Base-by-base conservation (phyloP, 106 monocot species). In the Triglochin maritima region DNA sequence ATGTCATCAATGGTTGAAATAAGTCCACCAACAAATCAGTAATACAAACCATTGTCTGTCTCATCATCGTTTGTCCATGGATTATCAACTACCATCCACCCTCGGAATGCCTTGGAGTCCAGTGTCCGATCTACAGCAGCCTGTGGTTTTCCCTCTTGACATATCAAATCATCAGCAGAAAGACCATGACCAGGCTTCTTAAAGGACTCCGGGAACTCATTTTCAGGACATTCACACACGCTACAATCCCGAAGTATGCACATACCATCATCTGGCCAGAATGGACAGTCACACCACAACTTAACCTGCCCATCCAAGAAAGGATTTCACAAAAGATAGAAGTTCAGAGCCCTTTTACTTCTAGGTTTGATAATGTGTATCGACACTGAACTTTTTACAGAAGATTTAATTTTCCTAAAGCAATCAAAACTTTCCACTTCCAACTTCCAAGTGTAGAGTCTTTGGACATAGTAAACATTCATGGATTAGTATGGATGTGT, bases 61-160 rank as follows among this genome's bases (percentile, higher is more conserved):
- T 96, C 90, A 78, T 96, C 95, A 66, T 96, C 95, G 77, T 80
- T 50, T 52, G 95, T 96, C 95, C 95, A 96, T 17, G 95, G 90
- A 80, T 96, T 96, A 69, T 96, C 90, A 67, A 80, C 77, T 63
- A 78, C 90, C 49, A 74, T 50, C 95, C 95, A 95, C 11, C 95
- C 90, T 66, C 49, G 77, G 71, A 90, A 95, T 63, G 76, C 85
- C 74, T 87, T 95, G 53, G 56, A 78, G 70, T 95, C 95, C 46
- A 96, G 62, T 11, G 90, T 88, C 10, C 87, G 79, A 75, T 96
- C 90, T 57, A 96, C 90, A 67, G 81, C 50, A 76, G 87, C 87
- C 74, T 90, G 77, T 47, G 90, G 83, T 60, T 91, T 96, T 46
- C 82, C 90, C 49, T 96, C 88, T 63, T 90, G 88, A 51, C 95